A percentile compares a stretch with the other conserved stretches of the same genome.
Evolutionary conservation across 2,329 filamentous ascomycete genomes (phyloP).

Genomic region (Alternaria arbusti): DNA sequence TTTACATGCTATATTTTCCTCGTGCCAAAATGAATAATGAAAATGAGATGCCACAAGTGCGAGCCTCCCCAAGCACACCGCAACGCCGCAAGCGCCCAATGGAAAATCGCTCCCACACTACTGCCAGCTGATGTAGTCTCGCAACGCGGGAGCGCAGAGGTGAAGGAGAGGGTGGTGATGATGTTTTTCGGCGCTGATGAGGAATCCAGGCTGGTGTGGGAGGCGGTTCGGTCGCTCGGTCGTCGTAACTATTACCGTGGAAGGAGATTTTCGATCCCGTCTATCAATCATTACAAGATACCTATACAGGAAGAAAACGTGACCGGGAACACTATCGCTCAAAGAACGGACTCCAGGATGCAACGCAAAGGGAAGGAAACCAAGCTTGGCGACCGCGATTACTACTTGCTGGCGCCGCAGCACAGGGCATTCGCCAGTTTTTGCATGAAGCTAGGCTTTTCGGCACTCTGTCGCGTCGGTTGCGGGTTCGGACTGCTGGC

Average conservation of each 20-base stretch:
- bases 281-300: constrained; percentile 52
- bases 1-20: constrained; percentile 39
- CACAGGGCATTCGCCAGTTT: constrained; percentile 93
- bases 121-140: constrained; percentile 25
- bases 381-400: constrained; percentile 24
- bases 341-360: constrained; percentile 45
- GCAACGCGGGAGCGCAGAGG: constrained; percentile 27
- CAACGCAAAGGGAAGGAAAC: constrained; percentile 34
- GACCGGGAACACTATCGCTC: constrained; percentile 38
- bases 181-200: constrained; percentile 23
- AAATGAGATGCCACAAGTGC: constrained; percentile 33
- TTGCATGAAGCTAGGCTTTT: constrained; percentile 76
- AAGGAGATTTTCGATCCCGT: constrained; percentile 47
- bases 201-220: constrained; percentile 34
- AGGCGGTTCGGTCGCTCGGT: constrained; percentile 31
- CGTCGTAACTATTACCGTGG: constrained; percentile 44
- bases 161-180: constrained; percentile 30
- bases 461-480: constrained; percentile 67
- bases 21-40: constrained; percentile 34
- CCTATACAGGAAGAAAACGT: constrained; percentile 48
- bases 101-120: constrained; percentile 28
- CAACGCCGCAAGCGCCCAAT: constrained; percentile 38
- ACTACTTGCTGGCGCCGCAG: constrained; percentile 63
- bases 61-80: constrained; percentile 22
- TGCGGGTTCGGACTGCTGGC: constrained; percentile 53